These are phyloP conservation scores for Atkinsonella texensis DNA, from an alignment of 2,329 filamentous ascomycete species.

Conservation along the genomic window DNA sequence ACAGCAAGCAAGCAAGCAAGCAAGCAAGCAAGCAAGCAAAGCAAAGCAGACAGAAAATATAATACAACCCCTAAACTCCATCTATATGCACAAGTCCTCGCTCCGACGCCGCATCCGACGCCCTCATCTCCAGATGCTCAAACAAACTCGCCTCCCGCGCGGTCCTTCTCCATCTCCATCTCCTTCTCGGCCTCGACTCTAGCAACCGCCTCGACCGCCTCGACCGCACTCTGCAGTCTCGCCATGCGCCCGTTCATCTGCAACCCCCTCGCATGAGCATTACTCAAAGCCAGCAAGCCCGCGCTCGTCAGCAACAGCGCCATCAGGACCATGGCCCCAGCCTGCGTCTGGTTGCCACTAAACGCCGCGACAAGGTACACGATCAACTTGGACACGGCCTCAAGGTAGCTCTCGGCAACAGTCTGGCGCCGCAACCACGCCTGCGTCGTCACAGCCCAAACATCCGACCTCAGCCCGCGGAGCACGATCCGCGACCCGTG, in stretches of 20 bases:
- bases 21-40: neutral
- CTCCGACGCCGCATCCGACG: neutral
- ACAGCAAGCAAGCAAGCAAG: neutral
- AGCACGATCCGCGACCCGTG: conserved; percentile 40
- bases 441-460: conserved; percentile 47
- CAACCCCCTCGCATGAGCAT: conserved; percentile 34
- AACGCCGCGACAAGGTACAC: conserved; percentile 46
- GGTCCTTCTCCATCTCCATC: conserved; percentile 3
- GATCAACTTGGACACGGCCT: conserved; percentile 41
- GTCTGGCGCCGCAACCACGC: conserved; percentile 43
- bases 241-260: conserved; percentile 39
- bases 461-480: conserved; percentile 39
- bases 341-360: conserved; percentile 41
- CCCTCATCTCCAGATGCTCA: neutral
- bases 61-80: neutral
- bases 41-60: neutral
- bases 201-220: neutral
- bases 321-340: conserved; percentile 39
- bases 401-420: conserved; percentile 36
- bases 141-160: neutral
- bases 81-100: neutral
- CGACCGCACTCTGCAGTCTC: conserved; percentile 12
- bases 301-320: conserved; percentile 39
- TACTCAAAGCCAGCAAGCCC: conserved; percentile 40
- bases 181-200: neutral